Evolutionary conservation across 176 grass and related monocot species (phyloP).

Genomic region (Chloris gayana): DNA sequence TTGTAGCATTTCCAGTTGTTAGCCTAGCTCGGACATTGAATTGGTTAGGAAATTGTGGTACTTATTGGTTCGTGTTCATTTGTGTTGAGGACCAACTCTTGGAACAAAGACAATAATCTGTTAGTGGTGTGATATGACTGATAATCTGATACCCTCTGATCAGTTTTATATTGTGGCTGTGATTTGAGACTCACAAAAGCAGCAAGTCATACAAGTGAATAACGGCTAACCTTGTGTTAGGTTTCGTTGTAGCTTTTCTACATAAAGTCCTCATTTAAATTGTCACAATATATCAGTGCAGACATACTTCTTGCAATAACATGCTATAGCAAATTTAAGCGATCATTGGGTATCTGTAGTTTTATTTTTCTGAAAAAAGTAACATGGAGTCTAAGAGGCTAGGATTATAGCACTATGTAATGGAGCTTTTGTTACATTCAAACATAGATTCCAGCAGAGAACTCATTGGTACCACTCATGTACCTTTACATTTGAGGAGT

Average conservation of each 20-base stretch:
- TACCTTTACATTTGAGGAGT: slow-evolving; percentile 8
- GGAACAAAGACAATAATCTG: neutral
- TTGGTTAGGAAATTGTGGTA: neutral
- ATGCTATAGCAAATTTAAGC: neutral
- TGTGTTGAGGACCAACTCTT: neutral
- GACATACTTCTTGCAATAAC: neutral
- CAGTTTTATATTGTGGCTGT: neutral
- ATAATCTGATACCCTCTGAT: neutral
- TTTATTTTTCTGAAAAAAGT: neutral
- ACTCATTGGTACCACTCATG: neutral
- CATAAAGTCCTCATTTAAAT: neutral
- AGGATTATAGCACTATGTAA: neutral
- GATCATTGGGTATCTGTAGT: neutral
- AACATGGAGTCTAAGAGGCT: neutral
- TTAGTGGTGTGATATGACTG: neutral
- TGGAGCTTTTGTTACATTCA: neutral
- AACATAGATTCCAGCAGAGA: slow-evolving; percentile 2
- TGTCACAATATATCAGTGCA: neutral
- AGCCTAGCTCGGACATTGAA: neutral
- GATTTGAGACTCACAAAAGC: neutral
- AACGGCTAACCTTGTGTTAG: neutral
- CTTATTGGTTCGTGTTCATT: neutral
- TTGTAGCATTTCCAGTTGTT: neutral
- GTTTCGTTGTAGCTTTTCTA: neutral
- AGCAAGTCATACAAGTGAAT: neutral